These are phyloP conservation scores for Talaromyces sp. DNA, from an alignment of 2,329 filamentous ascomycete species.

Conservation along the genomic window DNA sequence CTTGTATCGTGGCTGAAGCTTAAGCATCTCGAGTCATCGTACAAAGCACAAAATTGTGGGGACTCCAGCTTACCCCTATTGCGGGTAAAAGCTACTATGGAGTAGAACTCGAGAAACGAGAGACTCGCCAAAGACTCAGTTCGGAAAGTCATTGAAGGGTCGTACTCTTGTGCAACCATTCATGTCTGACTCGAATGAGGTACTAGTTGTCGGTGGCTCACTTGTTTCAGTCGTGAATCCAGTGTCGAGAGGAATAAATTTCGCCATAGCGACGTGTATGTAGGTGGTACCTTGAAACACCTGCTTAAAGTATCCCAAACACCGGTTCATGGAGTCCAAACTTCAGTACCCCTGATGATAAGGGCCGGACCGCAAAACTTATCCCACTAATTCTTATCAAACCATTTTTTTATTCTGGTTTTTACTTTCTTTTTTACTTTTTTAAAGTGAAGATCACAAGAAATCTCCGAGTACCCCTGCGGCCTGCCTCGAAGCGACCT, in stretches of 20 bases:
- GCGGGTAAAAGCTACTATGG: too few species aligned
- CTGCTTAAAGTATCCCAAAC: background rate
- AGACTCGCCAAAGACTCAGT: background rate
- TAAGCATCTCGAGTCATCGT: too few species aligned
- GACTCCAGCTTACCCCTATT: too few species aligned
- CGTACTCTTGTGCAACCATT: background rate
- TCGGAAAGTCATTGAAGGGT: background rate
- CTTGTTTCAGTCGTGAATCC: background rate
- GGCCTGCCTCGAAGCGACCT: background rate
- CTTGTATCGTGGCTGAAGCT: too few species aligned
- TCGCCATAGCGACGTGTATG: background rate
- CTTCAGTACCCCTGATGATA: background rate
- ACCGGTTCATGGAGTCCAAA: background rate
- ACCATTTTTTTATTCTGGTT: too few species aligned
- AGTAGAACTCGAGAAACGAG: background rate
- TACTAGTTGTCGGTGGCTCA: background rate
- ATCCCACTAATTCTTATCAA: background rate
- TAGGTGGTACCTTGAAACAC: background rate
- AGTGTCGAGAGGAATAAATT: background rate
- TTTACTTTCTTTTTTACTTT: background rate
- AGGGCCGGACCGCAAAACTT: background rate
- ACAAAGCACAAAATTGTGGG: too few species aligned
- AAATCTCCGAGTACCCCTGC: background rate
- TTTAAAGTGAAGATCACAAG: background rate
- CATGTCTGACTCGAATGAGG: background rate